phyloP scores from a whole-genome alignment of 192 early-diverging fungal genomes.

The Chytriomyces confervae region DNA sequence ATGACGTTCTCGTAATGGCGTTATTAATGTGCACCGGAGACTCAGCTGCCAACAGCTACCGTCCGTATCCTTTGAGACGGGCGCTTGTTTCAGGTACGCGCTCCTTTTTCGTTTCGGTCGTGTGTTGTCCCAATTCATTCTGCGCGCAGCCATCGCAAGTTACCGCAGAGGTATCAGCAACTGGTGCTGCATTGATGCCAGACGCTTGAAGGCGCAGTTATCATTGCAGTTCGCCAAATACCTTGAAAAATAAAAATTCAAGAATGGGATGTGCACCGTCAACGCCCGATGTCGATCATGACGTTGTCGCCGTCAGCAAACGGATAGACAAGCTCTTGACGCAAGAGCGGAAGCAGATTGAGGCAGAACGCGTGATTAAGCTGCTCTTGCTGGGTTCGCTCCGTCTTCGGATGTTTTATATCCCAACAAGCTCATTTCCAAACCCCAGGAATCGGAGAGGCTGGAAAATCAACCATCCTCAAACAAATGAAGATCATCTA shows the following conservation, averaged over 20 bases:
- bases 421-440: not conserved
- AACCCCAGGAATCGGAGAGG: slow-evolving; percentile 34
- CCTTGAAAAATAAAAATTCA: not conserved
- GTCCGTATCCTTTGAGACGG: too few relatives aligned
- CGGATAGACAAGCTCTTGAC: not conserved
- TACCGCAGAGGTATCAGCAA: too few relatives aligned
- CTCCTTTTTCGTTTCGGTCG: too few relatives aligned
- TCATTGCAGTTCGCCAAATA: too few relatives aligned
- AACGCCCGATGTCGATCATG: not conserved
- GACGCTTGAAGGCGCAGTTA: too few relatives aligned
- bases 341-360: slow-evolving; percentile 2
- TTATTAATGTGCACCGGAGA: too few relatives aligned
- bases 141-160: not conserved
- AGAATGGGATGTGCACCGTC: slow-evolving; percentile 15
- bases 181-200: too few relatives aligned
- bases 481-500: slow-evolving; percentile 48
- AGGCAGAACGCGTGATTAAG: slow-evolving; percentile 25
- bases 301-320: slow-evolving; percentile 9
- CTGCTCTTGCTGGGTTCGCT: slow-evolving; percentile 35
- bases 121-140: not conserved
- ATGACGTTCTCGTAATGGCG: too few relatives aligned
- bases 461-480: slow-evolving; percentile 46
- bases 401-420: too few relatives aligned
- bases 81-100: too few relatives aligned
- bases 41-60: too few relatives aligned